These are phyloP conservation scores for Picochlorum sp. DNA, from an alignment of 139 green algal genomes.

Conservation along the genomic window DNA sequence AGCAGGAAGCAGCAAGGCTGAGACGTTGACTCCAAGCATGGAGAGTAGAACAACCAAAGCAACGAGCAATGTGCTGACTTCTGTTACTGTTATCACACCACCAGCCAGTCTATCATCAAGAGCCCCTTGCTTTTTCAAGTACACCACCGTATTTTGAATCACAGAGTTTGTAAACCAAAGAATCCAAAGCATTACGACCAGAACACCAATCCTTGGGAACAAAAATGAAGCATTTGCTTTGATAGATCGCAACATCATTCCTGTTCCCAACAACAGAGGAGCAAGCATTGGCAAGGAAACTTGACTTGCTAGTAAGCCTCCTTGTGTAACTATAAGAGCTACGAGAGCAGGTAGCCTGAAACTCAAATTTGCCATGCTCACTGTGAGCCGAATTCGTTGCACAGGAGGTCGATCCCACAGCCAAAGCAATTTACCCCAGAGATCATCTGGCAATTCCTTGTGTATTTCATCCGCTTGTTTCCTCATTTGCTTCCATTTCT, in stretches of 20 bases:
- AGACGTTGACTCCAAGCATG: slow-evolving; percentile 55
- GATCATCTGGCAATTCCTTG: slow-evolving; percentile 22
- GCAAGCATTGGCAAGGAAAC: slow-evolving; percentile 71
- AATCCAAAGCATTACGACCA: slow-evolving; percentile 60
- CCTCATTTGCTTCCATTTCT: slow-evolving; percentile 2
- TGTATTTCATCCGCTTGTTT: background rate
- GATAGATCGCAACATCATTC: slow-evolving; percentile 66
- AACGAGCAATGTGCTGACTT: slow-evolving; percentile 35
- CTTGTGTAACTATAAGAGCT: slow-evolving; percentile 40
- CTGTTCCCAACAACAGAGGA: slow-evolving; percentile 63
- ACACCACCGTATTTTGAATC: slow-evolving; percentile 43
- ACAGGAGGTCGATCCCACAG: slow-evolving; percentile 52
- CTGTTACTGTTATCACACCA: slow-evolving; percentile 41
- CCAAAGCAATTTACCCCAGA: slow-evolving; percentile 47
- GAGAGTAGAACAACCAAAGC: slow-evolving; percentile 46
- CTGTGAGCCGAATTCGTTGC: slow-evolving; percentile 46
- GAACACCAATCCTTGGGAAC: slow-evolving; percentile 52
- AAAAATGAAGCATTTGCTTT: slow-evolving; percentile 56
- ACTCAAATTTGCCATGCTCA: slow-evolving; percentile 53
- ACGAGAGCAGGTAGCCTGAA: slow-evolving; percentile 46
- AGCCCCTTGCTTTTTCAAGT: slow-evolving; percentile 48
- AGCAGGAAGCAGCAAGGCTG: slow-evolving; percentile 52
- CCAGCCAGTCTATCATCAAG: slow-evolving; percentile 43
- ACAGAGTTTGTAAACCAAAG: slow-evolving; percentile 69
- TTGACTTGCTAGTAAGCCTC: slow-evolving; percentile 37